Evolutionary conservation across 768 basidiomycete genomes (phyloP), one percentile per base, ranked within the genome.

Genomic region (Rhodotorula graminis): DNA sequence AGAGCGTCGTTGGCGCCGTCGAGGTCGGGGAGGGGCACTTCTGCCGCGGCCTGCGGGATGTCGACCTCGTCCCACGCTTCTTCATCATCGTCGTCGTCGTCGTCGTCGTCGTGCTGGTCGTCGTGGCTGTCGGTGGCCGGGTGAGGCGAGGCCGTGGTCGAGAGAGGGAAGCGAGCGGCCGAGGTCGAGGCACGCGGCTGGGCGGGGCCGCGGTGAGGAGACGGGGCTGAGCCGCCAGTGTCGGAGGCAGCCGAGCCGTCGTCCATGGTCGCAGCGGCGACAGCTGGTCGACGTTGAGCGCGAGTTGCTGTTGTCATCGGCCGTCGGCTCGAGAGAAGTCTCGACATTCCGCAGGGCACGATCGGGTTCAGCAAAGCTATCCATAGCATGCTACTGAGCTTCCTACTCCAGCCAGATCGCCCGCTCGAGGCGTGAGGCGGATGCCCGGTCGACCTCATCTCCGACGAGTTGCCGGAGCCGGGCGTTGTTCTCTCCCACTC

Each of bases 51-150:
- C 27, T 63, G 33, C 14, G 65, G 62, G 55, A 76, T 70, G 44
- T 76, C 75, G 23, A 76, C 72, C 52, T 76, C 75, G 66, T 76
- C 75, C 75, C 75, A 76, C 3, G 75, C 75, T 12, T 63, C 75
- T 47, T 76, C 75, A 15, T 72, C 70, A 0, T 75, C 74, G 8
- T 55, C 57, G 25, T 66, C 65, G 25, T 71, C 69, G 31, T 14
- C 60, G 42, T 47, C 27, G 19, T 5, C 9, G 49, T 25, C 61
- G 27, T 46, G 29, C 18, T 56, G 37, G 11, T 67, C 67, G 21
- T 46, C 67, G 21, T 46, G 49, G 18, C 6, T 23, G 44, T 63
- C 46, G 63, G 55, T 61, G 53, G 57, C 47, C 58, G 52, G 27
- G 42, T 21, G 15, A 65, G 44, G 44, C 31, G 63, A 53, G 37